These are phyloP conservation scores for Lagenaria siceraria DNA, from an alignment of 306 rosid species.

Conservation along the genomic window DNA sequence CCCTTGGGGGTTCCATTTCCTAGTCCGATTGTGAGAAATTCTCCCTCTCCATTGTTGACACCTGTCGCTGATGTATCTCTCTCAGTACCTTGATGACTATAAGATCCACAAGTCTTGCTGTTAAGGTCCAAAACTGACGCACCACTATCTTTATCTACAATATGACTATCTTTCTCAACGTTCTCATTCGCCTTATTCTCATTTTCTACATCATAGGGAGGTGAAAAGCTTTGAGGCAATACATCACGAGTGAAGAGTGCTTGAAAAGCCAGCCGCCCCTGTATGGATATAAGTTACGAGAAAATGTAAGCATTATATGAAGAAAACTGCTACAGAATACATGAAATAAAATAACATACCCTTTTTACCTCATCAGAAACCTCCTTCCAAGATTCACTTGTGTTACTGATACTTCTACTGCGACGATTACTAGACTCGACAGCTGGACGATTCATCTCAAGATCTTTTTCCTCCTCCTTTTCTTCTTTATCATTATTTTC, in stretches of 20 bases:
- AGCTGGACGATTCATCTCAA: slow-evolving; percentile 33
- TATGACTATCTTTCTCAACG: slow-evolving; percentile 9
- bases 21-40: slow-evolving; percentile 54
- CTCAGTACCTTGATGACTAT: slow-evolving; percentile 20
- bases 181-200: slow-evolving; percentile 22
- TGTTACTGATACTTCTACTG: slow-evolving; percentile 33
- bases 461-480: slow-evolving; percentile 42
- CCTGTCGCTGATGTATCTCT: slow-evolving; percentile 16
- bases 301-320: slow-evolving; percentile 18
- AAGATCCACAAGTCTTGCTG: slow-evolving; percentile 19
- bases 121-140: slow-evolving; percentile 23
- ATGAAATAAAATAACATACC: neutral
- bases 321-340: neutral
- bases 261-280: slow-evolving; percentile 87
- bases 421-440: slow-evolving; percentile 47
- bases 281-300: slow-evolving; percentile 12
- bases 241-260: slow-evolving; percentile 76
- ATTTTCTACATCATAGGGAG: slow-evolving; percentile 36
- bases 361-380: slow-evolving; percentile 79
- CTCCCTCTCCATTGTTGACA: slow-evolving; percentile 30
- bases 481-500: slow-evolving; percentile 55
- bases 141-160: slow-evolving; percentile 13
- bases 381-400: slow-evolving; percentile 76
- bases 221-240: slow-evolving; percentile 87
- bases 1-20: slow-evolving; percentile 52